Base-by-base conservation (phyloP, 108 stramenopile genomes). In the Epipyxis sp. region DNA sequence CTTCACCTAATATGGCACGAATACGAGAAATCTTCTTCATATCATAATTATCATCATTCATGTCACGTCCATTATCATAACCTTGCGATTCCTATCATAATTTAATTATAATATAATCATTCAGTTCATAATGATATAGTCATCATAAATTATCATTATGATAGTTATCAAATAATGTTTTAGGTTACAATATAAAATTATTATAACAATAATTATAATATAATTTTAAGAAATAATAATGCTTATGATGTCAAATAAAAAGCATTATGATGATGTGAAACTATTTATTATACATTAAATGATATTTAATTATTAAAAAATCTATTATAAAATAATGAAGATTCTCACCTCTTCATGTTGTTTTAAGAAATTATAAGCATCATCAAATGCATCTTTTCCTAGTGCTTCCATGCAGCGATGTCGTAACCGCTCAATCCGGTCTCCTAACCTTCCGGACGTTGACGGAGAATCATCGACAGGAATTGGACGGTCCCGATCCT, bases 331-430 rank as follows among this genome's bases (percentile, higher is more conserved):
- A 32, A 39, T 6, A 57, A 57, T 3, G 43, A 34, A 3, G 27
- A 74, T 13, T 29, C 50, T 13, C 27, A 40, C 37, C 0, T 43
- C 77, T 39, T 27, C 6, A 13, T 27, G 41, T 1, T 77, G 54
- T 80, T 85, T 85, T 43, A 87, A 62, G 76, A 77, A 85, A 34
- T 25, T 0, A 77, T 87, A 85, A 3, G 86, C 86, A 50, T 46
- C 42, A 44, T 69, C 68, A 42, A 87, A 87, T 16, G 39, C 42
- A 1, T 35, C 74, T 34, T 27, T 42, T 6, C 86, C 86, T 0
- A 87, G 82, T 32, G 67, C 84, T 0, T 69, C 34, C 29, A 54
- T 42, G 61, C 86, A 87, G 1, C 83, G 59, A 32, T 85, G 54
- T 29, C 80, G 32, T 0, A 87, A 84, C 32, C 78, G 50, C 16